Conservation (phyloP, 1,139 yeast genomes). For the Pichia kudriavzevii region DNA sequence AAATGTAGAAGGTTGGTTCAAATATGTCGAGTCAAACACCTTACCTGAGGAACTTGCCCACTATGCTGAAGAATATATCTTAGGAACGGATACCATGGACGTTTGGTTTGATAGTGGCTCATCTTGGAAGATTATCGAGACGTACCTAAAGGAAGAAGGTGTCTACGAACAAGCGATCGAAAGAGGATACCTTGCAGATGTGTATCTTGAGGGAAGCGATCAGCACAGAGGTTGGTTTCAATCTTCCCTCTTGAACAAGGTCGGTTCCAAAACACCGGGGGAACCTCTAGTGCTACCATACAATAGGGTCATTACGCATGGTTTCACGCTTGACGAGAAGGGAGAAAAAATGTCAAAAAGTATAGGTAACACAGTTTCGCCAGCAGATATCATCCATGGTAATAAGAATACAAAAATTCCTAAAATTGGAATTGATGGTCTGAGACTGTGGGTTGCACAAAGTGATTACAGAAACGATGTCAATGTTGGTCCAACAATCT, state of each 20-base stretch:
- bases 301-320: constrained; percentile 77
- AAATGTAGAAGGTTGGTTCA: constrained; percentile 82
- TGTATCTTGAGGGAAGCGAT: constrained; percentile 89
- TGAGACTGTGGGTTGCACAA: constrained; percentile 86
- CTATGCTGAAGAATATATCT: constrained; percentile 38
- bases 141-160: constrained; percentile 29
- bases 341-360: constrained; percentile 94
- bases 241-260: constrained; percentile 76
- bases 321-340: constrained; percentile 79
- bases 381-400: constrained; percentile 62
- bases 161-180: constrained; percentile 27
- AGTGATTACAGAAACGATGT: constrained; percentile 81
- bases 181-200: constrained; percentile 51
- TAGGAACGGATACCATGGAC: constrained; percentile 91
- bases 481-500: constrained; percentile 61
- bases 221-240: constrained; percentile 99
- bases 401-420: constrained; percentile 49
- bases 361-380: constrained; percentile 72
- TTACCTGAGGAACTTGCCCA: constrained; percentile 41
- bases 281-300: constrained; percentile 64
- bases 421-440: constrained; percentile 83
- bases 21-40: constrained; percentile 52
- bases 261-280: constrained; percentile 34
- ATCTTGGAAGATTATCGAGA: constrained; percentile 68
- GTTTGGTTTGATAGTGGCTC: constrained; percentile 99